Conservation (phyloP, 257 asterid species). For the Fraxinus excelsior region DNA sequence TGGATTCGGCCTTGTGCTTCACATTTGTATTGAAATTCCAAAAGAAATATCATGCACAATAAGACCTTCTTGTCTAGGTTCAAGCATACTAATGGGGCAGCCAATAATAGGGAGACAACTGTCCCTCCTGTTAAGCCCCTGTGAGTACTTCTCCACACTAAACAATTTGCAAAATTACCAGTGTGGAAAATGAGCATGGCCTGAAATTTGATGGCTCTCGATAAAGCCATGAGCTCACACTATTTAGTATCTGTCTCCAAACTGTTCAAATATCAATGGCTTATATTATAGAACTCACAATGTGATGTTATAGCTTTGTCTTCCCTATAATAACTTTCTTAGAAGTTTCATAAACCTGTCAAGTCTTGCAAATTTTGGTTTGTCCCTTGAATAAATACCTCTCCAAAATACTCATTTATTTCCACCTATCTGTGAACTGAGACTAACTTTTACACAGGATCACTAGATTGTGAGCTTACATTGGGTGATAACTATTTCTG, state of each 20-base stretch:
- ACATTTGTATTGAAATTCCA: too few relatives aligned
- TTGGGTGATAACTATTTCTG: not conserved
- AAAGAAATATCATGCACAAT: too few relatives aligned
- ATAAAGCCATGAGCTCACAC: too few relatives aligned
- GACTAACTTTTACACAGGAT: not conserved
- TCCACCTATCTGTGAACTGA: not conserved
- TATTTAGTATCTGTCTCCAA: too few relatives aligned
- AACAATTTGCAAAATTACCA: not conserved
- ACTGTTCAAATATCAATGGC: not conserved
- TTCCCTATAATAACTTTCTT: not conserved
- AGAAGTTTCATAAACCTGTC: not conserved
- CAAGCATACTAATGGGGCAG: too few relatives aligned
- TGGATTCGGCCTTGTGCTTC: too few relatives aligned
- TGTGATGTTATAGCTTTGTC: not conserved
- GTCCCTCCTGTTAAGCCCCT: too few relatives aligned
- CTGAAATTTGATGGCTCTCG: too few relatives aligned
- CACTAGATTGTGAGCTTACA: constrained; percentile 2
- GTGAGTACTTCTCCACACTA: too few relatives aligned
- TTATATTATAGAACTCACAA: not conserved
- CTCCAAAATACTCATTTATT: not conserved
- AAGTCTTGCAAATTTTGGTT: not conserved
- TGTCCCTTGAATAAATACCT: not conserved
- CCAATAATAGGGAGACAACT: too few relatives aligned
- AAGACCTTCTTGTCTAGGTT: too few relatives aligned
- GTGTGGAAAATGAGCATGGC: too few relatives aligned